Base-by-base conservation (phyloP, 2,329 filamentous ascomycete species). In the Diaporthe longicolla region DNA sequence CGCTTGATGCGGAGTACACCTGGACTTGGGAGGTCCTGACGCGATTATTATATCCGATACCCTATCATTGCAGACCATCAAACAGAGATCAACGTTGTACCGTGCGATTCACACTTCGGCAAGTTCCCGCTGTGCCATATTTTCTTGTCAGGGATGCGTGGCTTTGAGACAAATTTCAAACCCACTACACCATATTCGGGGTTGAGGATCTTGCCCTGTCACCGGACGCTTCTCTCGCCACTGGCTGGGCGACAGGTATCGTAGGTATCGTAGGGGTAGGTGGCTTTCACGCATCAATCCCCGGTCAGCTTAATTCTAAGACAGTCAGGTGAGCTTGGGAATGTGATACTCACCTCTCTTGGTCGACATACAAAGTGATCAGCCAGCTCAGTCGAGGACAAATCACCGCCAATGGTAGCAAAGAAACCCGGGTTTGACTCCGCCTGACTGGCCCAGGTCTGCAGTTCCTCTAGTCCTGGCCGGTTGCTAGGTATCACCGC, bases 311-410 rank as follows among this genome's bases (percentile, higher is more conserved):
- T 3, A 9, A 1, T 6, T 4, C 11, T 10, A 11, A n/a, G 13
- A 1, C 7, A 66, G 1, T 6, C 11, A 50, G 15, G 17, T 4
- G 1, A 2, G 11, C 2, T 24, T 1, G 7, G 17, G 11, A 32
- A 21, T 11, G 43, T 11, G 40, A 21, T 10, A 52, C 45, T 19
- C 21, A 66, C 61, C 6, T 32, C 50, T 52, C 43, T 50, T 19
- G 61, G 61, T n/a, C 43, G 61, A 37, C 43, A 50, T 35, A 66
- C 19, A 15, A 66, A 50, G 11, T 52, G 61, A 10, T 66, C 61
- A 1, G 61, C 45, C 9, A 66, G 29, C 10, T 35, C 43, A 17
- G 26, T 50, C 21, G 61, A 24, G 10, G 19, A 24, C 21, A 66
- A 37, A 24, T 66, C 45, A 17, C 61, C 61, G 0, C 29, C 45